Evolutionary conservation across 1,139 yeast genomes (phyloP), one percentile per base, ranked within the genome.

Genomic region (Sugiyamaella sp.): DNA sequence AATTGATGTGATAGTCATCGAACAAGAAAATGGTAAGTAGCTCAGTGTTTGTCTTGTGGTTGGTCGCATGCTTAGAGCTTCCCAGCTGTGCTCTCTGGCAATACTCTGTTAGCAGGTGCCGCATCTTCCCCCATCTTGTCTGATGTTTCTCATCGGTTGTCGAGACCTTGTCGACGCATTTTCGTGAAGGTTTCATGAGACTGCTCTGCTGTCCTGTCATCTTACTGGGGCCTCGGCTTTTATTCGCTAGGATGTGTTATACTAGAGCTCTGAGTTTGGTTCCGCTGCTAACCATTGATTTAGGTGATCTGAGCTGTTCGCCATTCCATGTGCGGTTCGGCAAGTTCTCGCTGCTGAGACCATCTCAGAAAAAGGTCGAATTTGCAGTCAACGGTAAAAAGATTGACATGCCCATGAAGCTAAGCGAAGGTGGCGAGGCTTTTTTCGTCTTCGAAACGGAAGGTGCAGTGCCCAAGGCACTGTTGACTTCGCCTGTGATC

Each of bases 281-380:
- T n/a, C n/a, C n/a, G n/a, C n/a, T 29, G 12, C 35, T 20, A 45
- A 35, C 41, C 5, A 3, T 12, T 6, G 33, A 32, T 35, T 8
- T 52, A 61, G 89, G 89, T 0, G 82, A 89, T 27, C 73, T 90
- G 50, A 86, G 89, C 56, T 91, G 98, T 64, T 89, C 97, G 5
- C 99, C 99, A 5, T 95, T 95, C 78, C 99, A 93, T 71, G 88
- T 93, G 42, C 76, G 99, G 55, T 95, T 93, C 72, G 99, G 99
- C 37, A 89, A 89, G 74, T 89, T 93, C 70, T 95, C 91, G 64
- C 78, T 93, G 61, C 76, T 93, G 59, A 82, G 95, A 65, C 99
- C 99, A n/a, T 88, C 95, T 39, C 97, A 93, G 68, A 93, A 91
- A 75, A 91, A 89, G 69, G 95, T 93, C 49, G 95, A 88, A 57